Conservation (phyloP, 768 basidiomycete species). For the Auriscalpium microsporum region DNA sequence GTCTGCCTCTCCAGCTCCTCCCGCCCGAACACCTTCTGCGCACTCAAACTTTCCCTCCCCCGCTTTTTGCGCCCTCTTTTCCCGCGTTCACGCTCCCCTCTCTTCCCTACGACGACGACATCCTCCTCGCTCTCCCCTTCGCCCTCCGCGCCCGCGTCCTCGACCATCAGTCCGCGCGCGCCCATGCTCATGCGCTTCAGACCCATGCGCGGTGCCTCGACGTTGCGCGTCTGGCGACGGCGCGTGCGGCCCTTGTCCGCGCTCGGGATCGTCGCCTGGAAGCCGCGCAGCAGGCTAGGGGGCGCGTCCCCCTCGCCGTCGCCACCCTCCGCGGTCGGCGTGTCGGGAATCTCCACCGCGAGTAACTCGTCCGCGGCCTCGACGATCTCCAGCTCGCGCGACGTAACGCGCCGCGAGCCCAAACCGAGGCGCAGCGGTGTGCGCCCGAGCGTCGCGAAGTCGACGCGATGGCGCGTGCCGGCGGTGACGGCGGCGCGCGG, state of each 20-base stretch:
- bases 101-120: slow-evolving; percentile 50
- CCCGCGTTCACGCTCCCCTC: slow-evolving; percentile 23
- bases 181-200: slow-evolving; percentile 73
- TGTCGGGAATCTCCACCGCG: slow-evolving; percentile 62
- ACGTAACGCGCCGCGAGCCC: slow-evolving; percentile 61
- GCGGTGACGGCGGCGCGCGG: slow-evolving; percentile 28
- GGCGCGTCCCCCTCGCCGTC: slow-evolving; percentile 57
- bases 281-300: slow-evolving; percentile 81
- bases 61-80: slow-evolving; percentile 34
- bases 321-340: slow-evolving; percentile 62
- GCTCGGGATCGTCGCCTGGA: slow-evolving; percentile 91
- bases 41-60: slow-evolving; percentile 59
- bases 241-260: slow-evolving; percentile 71
- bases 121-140: slow-evolving; percentile 70
- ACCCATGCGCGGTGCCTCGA: slow-evolving; percentile 68
- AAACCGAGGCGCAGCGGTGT: slow-evolving; percentile 65
- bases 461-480: slow-evolving; percentile 33
- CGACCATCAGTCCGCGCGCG: slow-evolving; percentile 63
- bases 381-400: slow-evolving; percentile 75
- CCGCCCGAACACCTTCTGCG: slow-evolving; percentile 63
- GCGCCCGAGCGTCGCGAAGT: slow-evolving; percentile 74
- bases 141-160: slow-evolving; percentile 38
- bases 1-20: slow-evolving; percentile 81
- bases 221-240: slow-evolving; percentile 70
- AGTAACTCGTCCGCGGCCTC: slow-evolving; percentile 78